Percentiles rank a stretch among this genome's conserved stretches.
phyloP scores from a whole-genome alignment of 148 eudicot genomes.

The Fallopia convolvulus region DNA sequence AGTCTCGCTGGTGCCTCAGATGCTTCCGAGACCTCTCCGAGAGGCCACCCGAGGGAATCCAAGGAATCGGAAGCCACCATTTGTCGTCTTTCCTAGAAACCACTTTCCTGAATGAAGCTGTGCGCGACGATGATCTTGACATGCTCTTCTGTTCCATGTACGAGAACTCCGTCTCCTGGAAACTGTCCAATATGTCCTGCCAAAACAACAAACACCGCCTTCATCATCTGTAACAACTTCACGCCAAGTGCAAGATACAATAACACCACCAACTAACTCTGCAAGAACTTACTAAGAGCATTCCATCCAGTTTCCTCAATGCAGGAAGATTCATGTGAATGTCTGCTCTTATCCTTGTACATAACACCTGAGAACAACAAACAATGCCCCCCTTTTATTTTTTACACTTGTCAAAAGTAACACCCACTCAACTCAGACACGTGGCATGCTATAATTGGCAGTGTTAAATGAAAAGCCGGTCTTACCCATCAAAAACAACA shows the following conservation, averaged over 20 bases:
- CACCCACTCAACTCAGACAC: not conserved
- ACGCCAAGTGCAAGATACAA: not conserved
- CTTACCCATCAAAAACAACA: no score
- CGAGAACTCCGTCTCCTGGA: conserved; percentile 81
- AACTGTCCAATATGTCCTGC: conserved; percentile 80
- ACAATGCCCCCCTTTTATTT: not conserved
- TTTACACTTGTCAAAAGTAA: no score
- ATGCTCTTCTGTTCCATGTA: conserved; percentile 73
- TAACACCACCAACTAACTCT: not conserved
- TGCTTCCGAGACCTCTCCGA: conserved; percentile 60
- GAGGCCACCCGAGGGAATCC: conserved; percentile 68
- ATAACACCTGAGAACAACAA: conserved; percentile 47
- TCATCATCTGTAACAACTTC: not conserved
- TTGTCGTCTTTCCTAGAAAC: conserved; percentile 60
- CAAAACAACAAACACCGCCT: not conserved
- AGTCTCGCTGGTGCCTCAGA: conserved; percentile 60
- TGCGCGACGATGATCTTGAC: conserved; percentile 41
- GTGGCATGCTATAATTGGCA: not conserved
- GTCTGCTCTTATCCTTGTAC: conserved; percentile 62
- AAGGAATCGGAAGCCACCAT: conserved; percentile 96
- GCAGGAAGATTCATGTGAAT: conserved; percentile 86
- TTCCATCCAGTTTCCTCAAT: conserved; percentile 68
- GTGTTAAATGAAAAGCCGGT: not conserved
- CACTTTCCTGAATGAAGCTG: conserved; percentile 66
- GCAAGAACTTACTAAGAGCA: conserved; percentile 61